Conservation (phyloP, 768 basidiomycete species). For the Suillus discolor region DNA sequence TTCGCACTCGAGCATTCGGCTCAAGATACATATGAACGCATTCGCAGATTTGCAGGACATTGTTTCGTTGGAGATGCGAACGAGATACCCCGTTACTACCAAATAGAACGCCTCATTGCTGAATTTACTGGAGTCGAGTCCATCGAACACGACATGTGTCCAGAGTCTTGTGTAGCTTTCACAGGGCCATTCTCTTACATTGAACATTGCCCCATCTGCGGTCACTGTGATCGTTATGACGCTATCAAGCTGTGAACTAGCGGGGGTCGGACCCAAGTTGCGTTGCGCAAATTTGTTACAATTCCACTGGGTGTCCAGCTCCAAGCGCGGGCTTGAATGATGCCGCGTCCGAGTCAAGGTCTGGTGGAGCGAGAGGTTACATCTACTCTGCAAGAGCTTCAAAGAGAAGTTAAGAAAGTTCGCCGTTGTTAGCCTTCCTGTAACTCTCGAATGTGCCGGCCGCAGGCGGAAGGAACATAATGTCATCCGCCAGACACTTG, state of each 20-base stretch:
- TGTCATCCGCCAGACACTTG: slow-evolving; percentile 54
- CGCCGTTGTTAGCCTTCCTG: slow-evolving; percentile 55
- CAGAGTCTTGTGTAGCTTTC: not conserved
- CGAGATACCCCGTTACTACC: not conserved
- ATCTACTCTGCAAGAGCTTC: slow-evolving; percentile 48
- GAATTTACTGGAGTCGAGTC: not conserved
- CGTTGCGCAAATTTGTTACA: not conserved
- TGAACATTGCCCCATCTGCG: not conserved
- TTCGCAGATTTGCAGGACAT: not conserved
- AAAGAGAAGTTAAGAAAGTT: too few relatives aligned
- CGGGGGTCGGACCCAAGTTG: not conserved
- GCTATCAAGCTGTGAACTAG: not conserved
- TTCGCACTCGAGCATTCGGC: not conserved
- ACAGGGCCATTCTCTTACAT: not conserved
- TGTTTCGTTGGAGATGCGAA: not conserved
- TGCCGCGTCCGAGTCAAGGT: too few relatives aligned
- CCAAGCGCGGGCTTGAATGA: too few relatives aligned
- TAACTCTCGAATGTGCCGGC: slow-evolving; percentile 66
- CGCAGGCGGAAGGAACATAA: slow-evolving; percentile 71
- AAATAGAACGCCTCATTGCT: not conserved
- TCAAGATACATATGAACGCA: not conserved
- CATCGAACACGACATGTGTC: not conserved
- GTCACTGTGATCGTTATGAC: not conserved
- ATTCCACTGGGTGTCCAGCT: slow-evolving; percentile 6
- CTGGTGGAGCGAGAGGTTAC: slow-evolving; percentile 38